Conservation (phyloP, 202 grass and related monocot genomes). For the Brachypodium distachyon region DNA sequence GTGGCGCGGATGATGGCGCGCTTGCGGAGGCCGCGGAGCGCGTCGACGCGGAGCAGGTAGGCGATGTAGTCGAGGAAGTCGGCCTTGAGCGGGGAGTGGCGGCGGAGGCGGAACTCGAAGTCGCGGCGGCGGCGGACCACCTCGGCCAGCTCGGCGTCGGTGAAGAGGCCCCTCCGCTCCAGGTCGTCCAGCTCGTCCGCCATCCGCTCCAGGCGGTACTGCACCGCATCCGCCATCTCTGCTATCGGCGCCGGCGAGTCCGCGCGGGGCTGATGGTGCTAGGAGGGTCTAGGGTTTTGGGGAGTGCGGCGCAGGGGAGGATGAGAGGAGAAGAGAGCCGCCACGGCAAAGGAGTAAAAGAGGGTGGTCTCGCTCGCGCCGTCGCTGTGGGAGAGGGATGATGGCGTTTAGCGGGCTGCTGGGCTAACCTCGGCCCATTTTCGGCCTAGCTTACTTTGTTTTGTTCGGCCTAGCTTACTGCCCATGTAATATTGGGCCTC, state of each 20-base stretch:
- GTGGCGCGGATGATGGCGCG: constrained; percentile 50
- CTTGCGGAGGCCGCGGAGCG: constrained; percentile 62
- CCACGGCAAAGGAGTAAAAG: neutral
- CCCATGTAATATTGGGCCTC: too few relatives aligned
- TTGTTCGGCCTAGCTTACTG: too few relatives aligned
- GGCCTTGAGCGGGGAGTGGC: constrained; percentile 54
- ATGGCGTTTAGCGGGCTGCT: neutral
- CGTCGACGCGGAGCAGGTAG: constrained; percentile 64
- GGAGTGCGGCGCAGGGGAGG: neutral
- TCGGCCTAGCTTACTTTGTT: too few relatives aligned
- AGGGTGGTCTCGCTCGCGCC: neutral
- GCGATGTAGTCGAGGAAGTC: constrained; percentile 71
- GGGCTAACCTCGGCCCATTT: too few relatives aligned
- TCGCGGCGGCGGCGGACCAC: constrained; percentile 68
- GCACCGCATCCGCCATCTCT: constrained; percentile 76
- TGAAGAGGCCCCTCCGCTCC: constrained; percentile 73
- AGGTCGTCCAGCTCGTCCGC: constrained; percentile 81
- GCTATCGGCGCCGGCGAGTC: neutral
- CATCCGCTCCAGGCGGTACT: constrained; percentile 87
- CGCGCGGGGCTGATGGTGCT: neutral
- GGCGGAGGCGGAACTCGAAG: constrained; percentile 82
- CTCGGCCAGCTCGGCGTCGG: constrained; percentile 52
- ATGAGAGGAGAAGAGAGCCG: neutral
- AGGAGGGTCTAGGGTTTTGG: neutral
- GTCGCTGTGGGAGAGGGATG: neutral